These are phyloP conservation scores for Kuraishia borneana DNA, from an alignment of 805 yeast genomes.

Conservation along the genomic window DNA sequence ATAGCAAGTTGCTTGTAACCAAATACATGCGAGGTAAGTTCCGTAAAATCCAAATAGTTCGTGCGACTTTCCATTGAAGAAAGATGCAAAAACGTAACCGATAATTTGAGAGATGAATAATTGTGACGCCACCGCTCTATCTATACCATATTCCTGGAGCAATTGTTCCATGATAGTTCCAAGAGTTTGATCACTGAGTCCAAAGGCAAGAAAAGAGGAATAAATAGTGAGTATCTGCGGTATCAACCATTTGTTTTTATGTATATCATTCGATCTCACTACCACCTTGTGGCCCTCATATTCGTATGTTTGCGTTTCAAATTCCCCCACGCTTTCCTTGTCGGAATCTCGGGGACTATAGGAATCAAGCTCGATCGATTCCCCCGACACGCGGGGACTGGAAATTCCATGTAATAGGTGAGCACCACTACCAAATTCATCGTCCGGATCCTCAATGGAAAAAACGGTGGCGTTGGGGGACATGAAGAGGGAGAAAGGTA, in stretches of 20 bases:
- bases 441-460: no score
- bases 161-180: conserved; percentile 49
- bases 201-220: conserved; percentile 32
- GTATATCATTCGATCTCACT: conserved; percentile 29
- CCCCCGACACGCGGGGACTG: background rate
- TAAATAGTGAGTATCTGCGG: conserved; percentile 31
- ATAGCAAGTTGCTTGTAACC: conserved; percentile 4
- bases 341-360: background rate
- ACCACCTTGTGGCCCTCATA: conserved; percentile 13
- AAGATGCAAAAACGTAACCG: conserved; percentile 46
- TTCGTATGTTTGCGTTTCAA: conserved; percentile 3
- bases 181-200: conserved; percentile 48
- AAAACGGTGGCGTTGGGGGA: background rate
- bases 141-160: conserved; percentile 32
- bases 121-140: conserved; percentile 35
- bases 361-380: background rate
- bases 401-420: background rate
- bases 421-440: no score
- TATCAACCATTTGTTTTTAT: conserved; percentile 23
- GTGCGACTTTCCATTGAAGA: conserved; percentile 32
- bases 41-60: conserved; percentile 35
- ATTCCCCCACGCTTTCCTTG: background rate
- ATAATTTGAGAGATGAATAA: conserved; percentile 39
- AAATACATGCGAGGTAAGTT: conserved; percentile 19
- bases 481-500: background rate